A percentile compares a stretch with the other conserved stretches of the same genome.
These are phyloP conservation scores for Nicotiana otophora DNA, from an alignment of 257 asterid genomes.

Conservation along the genomic window DNA sequence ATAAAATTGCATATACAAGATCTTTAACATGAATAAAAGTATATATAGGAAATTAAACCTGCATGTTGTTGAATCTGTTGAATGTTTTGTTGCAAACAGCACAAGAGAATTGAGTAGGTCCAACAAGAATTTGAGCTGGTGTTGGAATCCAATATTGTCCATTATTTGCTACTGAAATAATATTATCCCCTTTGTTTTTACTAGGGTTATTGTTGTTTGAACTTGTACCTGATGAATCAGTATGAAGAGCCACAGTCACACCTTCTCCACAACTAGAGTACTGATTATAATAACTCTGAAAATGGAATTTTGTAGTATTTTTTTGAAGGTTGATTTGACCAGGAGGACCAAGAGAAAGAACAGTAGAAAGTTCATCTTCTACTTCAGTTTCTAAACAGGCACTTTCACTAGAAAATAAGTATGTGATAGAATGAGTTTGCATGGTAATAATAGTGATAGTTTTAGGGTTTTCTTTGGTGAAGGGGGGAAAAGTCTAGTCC, in stretches of 20 bases:
- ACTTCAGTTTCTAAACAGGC: constrained; percentile 35
- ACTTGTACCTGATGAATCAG: constrained; percentile 31
- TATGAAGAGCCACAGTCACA: constrained; percentile 65
- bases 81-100: constrained; percentile 75
- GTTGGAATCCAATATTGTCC: constrained; percentile 90
- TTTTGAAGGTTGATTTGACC: constrained; percentile 35
- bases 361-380: constrained; percentile 46
- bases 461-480: constrained; percentile 8
- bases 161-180: neutral
- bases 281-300: constrained; percentile 5
- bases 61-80: constrained; percentile 95
- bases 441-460: constrained; percentile 17
- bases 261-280: constrained; percentile 29
- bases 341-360: constrained; percentile 77
- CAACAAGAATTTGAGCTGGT: constrained; percentile 79
- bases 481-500: constrained; percentile 3
- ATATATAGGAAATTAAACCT: constrained; percentile 32
- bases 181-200: neutral
- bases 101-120: constrained; percentile 86
- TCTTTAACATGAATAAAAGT: neutral
- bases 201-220: constrained; percentile 22
- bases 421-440: constrained; percentile 41
- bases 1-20: neutral
- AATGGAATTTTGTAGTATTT: constrained; percentile 22
- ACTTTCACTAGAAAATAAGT: constrained; percentile 32